These are phyloP conservation scores for Cornus kousa DNA, from an alignment of 148 eudicot genomes.

Conservation along the genomic window DNA sequence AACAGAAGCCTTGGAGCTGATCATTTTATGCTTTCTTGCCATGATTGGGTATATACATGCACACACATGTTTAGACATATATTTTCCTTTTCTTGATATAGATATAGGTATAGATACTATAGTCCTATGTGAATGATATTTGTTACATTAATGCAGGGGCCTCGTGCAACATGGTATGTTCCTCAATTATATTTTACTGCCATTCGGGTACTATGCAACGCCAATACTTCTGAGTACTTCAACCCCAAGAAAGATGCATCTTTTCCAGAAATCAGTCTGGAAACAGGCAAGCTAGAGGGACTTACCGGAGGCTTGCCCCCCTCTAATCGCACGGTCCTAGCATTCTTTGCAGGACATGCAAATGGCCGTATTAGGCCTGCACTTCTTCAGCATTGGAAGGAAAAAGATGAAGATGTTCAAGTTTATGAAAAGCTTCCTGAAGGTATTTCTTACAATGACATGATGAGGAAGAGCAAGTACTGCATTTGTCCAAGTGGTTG, in stretches of 20 bases:
- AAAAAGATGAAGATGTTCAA: slow-evolving; percentile 46
- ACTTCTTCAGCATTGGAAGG: slow-evolving; percentile 61
- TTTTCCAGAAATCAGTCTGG: slow-evolving; percentile 73
- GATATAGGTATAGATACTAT: too few relatives aligned
- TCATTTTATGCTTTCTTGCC: slow-evolving; percentile 83
- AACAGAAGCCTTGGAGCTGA: slow-evolving; percentile 67
- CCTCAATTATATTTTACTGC: slow-evolving; percentile 56
- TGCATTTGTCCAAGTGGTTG: slow-evolving; percentile 88
- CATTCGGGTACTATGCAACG: slow-evolving; percentile 75
- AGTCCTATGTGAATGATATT: neutral
- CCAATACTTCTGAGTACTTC: slow-evolving; percentile 79
- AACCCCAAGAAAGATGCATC: slow-evolving; percentile 77
- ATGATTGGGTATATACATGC: slow-evolving; percentile 59
- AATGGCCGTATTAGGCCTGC: slow-evolving; percentile 57
- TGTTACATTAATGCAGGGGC: slow-evolving; percentile 40
- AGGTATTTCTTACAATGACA: slow-evolving; percentile 40
- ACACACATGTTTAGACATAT: neutral
- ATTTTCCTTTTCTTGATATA: neutral
- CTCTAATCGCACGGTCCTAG: slow-evolving; percentile 50
- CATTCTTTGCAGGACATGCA: slow-evolving; percentile 64
- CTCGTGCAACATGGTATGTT: slow-evolving; percentile 65
- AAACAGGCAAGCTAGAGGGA: slow-evolving; percentile 27
- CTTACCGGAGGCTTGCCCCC: slow-evolving; percentile 33
- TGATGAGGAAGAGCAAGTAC: slow-evolving; percentile 65
- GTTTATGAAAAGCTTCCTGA: slow-evolving; percentile 47